Base-by-base conservation (phyloP, 1,284 basidiomycete genomes). In the Ustilago sp. region DNA sequence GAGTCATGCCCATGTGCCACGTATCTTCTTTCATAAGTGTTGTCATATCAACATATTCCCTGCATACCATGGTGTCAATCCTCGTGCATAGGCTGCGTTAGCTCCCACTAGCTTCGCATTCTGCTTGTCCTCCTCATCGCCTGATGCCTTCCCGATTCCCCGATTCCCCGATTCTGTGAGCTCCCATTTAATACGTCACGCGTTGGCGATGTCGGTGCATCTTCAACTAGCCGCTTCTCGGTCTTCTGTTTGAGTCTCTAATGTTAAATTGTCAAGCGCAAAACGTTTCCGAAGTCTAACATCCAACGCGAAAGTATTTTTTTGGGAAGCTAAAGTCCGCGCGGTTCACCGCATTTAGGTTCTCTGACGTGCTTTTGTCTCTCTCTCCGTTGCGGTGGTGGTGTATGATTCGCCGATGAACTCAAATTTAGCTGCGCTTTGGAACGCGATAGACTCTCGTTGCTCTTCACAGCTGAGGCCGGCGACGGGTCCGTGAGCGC, bases 351-450 rank as follows among this genome's bases (percentile, higher is more conserved):
- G 53, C 51, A 38, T 23, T 1, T 19, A 19, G 19, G 19, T 19
- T 19, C 54, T 48, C 53, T 63, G 61, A 63, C 61, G 61, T 63
- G 61, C 61, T 63, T 56, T 62, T 55, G 23, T 28, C 23, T 28
- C 23, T 28, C 23, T 28, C 3, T 28, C 23, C 23, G 23, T 28
- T 28, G 23, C 23, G 3, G 23, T 28, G 9, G 13, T 45, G 38
- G 8, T 8, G 3, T 28, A 4, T 47, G 23, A 35, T 54, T 56
- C 36, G 61, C 61, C 61, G 60, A 62, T 62, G 43, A 56, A 41
- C 32, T 23, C 34, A 23, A 47, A 63, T 31, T 63, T 48, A 17
- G 39, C 11, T 19, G 34, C 9, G 23, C 34, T 34, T 43, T 53
- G 50, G 59, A 59, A 60, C 50, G 39, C 59, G 50, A 60, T 11